Percentiles rank a stretch among this genome's conserved stretches.
Conservation (phyloP, 768 basidiomycete species). For the Psilocybe sp. region DNA sequence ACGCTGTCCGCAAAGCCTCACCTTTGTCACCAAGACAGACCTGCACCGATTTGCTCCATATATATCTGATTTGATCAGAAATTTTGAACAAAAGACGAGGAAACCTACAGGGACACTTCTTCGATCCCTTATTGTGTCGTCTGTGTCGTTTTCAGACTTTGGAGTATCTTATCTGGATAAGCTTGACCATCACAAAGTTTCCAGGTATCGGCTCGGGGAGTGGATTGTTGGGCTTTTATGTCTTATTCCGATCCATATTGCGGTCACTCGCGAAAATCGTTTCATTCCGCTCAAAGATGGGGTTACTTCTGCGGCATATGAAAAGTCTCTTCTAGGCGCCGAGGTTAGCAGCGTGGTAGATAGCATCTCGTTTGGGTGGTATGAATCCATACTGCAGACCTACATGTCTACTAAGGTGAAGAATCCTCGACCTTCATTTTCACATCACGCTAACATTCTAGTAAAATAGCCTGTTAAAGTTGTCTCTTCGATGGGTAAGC, state of each 20-base stretch:
- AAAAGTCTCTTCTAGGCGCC: conserved; percentile 54
- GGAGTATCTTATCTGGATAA: conserved; percentile 16
- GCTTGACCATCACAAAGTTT: conserved; percentile 20
- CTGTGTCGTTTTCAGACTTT: too few relatives aligned
- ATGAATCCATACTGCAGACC: conserved; percentile 60
- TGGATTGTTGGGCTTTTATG: conserved; percentile 63
- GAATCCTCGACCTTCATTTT: too few relatives aligned
- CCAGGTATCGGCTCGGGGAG: conserved; percentile 45
- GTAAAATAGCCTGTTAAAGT: too few relatives aligned
- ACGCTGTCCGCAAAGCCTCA: conserved; percentile 31
- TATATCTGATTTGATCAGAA: conserved; percentile 40
- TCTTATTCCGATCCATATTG: conserved; percentile 63
- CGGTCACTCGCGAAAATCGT: conserved; percentile 55
- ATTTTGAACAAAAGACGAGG: conserved; percentile 48
- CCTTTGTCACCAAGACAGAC: conserved; percentile 39
- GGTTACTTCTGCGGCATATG: conserved; percentile 45
- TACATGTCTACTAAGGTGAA: conserved; percentile 56
- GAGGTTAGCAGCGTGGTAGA: conserved; percentile 58
- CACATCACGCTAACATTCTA: too few relatives aligned
- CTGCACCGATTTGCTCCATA: conserved; percentile 30
- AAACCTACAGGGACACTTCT: conserved; percentile 23
- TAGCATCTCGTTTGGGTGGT: conserved; percentile 58
- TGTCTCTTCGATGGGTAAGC: too few relatives aligned
- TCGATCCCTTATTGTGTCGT: too few relatives aligned
- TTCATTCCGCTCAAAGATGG: conserved; percentile 60